Evolutionary conservation across 2,329 filamentous ascomycete genomes (phyloP).

Genomic region (Aspergillus bombycis): DNA sequence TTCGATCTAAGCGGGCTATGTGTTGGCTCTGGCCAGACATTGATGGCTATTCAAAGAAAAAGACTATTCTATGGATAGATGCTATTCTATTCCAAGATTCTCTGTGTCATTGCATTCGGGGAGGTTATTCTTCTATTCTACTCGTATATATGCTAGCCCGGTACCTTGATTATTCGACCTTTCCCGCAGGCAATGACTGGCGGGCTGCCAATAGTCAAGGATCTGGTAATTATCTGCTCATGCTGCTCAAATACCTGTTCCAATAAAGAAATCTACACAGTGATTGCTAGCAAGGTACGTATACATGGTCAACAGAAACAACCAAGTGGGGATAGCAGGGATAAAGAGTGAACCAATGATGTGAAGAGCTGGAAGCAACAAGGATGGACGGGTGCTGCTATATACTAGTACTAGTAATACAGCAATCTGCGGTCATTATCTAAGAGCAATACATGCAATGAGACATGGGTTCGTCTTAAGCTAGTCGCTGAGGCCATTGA

Average conservation of each 20-base stretch:
- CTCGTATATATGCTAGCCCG: conserved; percentile 19
- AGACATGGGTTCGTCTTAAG: background rate
- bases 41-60: background rate
- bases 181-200: conserved; percentile 15
- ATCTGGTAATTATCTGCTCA: background rate
- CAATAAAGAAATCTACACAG: no score
- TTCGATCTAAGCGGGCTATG: background rate
- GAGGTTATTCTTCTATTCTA: conserved; percentile 17
- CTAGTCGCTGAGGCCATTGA: background rate
- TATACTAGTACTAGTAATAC: background rate
- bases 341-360: background rate
- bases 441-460: background rate
- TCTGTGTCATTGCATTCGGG: conserved; percentile 13
- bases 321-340: background rate
- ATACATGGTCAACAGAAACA: background rate
- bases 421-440: no score
- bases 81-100: background rate
- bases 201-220: conserved; percentile 13
- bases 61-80: background rate
- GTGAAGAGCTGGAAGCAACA: background rate
- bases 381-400: background rate
- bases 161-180: conserved; percentile 15
- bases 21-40: background rate
- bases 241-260: no score
- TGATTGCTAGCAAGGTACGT: background rate